Evolutionary conservation across 345 rosid genomes (phyloP).

Genomic region (rapeseed (Brassica napus)): DNA sequence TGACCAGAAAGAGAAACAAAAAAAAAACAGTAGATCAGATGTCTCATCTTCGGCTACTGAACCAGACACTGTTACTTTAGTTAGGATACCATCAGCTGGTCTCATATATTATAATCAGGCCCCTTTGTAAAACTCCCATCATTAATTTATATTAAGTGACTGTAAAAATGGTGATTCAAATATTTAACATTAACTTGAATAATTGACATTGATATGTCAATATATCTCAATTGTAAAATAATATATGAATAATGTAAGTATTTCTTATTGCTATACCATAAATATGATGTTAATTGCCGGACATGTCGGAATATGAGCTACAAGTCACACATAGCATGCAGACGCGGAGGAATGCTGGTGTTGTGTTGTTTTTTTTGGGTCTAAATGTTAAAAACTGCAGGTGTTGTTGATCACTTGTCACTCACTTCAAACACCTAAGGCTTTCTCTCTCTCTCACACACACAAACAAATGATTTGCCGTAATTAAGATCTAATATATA

Average conservation of each 20-base stretch:
- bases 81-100: background rate
- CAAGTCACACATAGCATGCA: background rate
- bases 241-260: background rate
- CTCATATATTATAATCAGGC: too few species aligned
- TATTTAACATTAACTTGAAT: background rate
- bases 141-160: background rate
- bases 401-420: background rate
- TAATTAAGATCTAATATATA: background rate
- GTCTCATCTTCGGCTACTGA: background rate
- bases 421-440: background rate
- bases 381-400: background rate
- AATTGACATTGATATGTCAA: background rate
- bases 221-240: background rate
- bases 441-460: background rate
- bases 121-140: background rate
- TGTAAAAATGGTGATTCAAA: background rate
- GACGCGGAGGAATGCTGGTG: background rate
- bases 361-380: background rate
- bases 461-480: background rate
- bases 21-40: background rate
- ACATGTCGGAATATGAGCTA: background rate
- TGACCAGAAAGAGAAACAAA: background rate
- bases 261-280: background rate
- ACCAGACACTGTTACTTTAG: background rate
- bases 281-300: background rate